Base-by-base conservation (phyloP, 257 asterid species). In the Nicotiana otophora region DNA sequence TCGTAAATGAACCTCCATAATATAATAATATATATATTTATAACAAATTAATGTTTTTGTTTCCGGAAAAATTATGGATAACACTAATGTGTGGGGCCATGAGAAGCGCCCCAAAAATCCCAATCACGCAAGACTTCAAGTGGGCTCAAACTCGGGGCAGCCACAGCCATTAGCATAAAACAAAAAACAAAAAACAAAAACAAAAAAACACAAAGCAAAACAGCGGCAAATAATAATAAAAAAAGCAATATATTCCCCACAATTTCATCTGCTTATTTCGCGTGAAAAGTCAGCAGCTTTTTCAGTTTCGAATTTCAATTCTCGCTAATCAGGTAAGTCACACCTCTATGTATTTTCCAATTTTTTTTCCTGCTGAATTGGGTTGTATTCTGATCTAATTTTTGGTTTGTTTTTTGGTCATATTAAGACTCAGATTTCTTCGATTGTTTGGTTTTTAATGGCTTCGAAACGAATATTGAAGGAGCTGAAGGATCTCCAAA, bases 401-500 rank as follows among this genome's bases (percentile, higher is more conserved):
- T 69, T 5, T 39, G 2, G 8, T 39, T 10, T 12, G 2, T 2
- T 4, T 19, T n/a, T 42, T 51, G 63, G 9, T 51, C 39, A 26
- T 34, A n/a, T 10, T 36, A 39, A 53, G 77, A 69, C 54, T 70
- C 60, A 69, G 61, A 72, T 72, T 72, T 30, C 10, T 65, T 65
- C 14, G 26, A 31, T 66, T 74, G 61, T 23, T 74, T 74, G 39
- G 42, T 12, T 61, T 34, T 80, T 63, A 61, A 75, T 75, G 80
- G 80, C 80, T 51, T 51, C 80, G 63, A 75, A 75, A 75, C 62
- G 80, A 51, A 75, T 75, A 75, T 51, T 75, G 80, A 75, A 75
- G 80, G 80, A 75, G 26, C 36, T 51, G 63, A 75, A 75, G 42
- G 80, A 75, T 75, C 80, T 75, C 42, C 80, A 75, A 36, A 75